A percentile compares a stretch with the other conserved stretches of the same genome.
Evolutionary conservation across 257 asterid genomes (phyloP).

Genomic region (Solanum pennellii): DNA sequence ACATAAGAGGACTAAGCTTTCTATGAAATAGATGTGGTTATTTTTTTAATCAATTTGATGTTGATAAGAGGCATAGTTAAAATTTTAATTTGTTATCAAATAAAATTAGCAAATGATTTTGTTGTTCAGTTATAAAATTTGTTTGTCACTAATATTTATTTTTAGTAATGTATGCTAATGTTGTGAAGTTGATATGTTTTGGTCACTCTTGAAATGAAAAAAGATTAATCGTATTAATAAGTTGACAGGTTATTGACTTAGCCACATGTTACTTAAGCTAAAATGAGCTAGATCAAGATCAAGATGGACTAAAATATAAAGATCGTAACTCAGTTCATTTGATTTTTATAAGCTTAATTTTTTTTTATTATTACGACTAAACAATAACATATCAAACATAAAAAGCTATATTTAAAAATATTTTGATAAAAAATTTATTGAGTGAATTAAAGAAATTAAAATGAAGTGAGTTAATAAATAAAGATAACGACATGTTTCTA

Average conservation of each 20-base stretch:
- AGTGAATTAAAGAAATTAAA: background rate
- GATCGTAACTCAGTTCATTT: rapidly evolving
- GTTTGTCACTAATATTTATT: background rate
- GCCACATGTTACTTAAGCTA: background rate
- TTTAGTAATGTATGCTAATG: background rate
- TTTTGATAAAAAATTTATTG: too few relatives aligned
- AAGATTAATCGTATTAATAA: background rate
- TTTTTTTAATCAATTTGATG: background rate
- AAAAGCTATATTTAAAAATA: too few relatives aligned
- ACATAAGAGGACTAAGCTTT: background rate
- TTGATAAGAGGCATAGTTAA: background rate
- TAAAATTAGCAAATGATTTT: too few relatives aligned
- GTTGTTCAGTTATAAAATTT: background rate
- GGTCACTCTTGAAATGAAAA: background rate
- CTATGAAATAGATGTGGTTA: background rate
- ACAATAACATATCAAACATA: background rate
- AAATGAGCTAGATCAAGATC: background rate
- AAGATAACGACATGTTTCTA: background rate
- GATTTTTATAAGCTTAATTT: background rate
- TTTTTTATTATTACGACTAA: background rate
- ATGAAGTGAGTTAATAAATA: background rate
- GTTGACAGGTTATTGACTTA: background rate
- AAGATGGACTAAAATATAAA: background rate
- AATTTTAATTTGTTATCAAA: background rate
- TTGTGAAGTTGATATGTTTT: background rate